A percentile compares a stretch with the other conserved stretches of the same genome.
Conservation (phyloP, 2,329 filamentous ascomycete species). For the Fusarium odoratissimum region DNA sequence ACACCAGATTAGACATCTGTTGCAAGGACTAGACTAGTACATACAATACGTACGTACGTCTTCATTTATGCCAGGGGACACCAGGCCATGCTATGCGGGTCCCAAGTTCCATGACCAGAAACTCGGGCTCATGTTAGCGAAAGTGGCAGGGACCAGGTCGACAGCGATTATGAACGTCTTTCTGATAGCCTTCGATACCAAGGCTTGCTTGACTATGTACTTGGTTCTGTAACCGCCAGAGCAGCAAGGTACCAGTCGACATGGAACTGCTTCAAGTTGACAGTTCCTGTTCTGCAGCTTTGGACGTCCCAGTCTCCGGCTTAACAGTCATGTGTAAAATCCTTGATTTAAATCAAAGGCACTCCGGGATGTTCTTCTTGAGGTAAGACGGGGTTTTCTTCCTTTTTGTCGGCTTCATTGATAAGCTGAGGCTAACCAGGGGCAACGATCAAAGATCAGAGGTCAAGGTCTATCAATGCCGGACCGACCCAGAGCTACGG, state of each 20-base stretch:
- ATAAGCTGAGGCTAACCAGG: constrained; percentile 29
- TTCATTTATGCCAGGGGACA: constrained; percentile 33
- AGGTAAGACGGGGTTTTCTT: neutral
- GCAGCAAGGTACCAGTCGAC: constrained; percentile 18
- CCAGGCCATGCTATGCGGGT: constrained; percentile 36
- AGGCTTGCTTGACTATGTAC: constrained; percentile 4
- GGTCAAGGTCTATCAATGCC: constrained; percentile 38
- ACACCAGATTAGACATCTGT: constrained; percentile 34
- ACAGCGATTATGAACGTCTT: constrained; percentile 25
- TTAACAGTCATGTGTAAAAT: neutral
- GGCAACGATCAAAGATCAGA: constrained; percentile 16
- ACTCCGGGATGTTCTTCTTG: neutral
- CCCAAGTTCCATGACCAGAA: constrained; percentile 42
- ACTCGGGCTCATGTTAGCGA: constrained; percentile 44
- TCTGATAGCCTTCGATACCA: constrained; percentile 15
- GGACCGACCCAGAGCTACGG: constrained; percentile 37
- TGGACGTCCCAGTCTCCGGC: neutral
- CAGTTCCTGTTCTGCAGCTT: neutral
- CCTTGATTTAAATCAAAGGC: neutral
- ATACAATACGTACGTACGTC: neutral
- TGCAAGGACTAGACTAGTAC: constrained; percentile 30
- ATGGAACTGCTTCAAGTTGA: constrained; percentile 9
- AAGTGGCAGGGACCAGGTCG: constrained; percentile 40
- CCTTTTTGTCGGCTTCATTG: constrained; percentile 14
- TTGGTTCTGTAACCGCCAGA: constrained; percentile 27